Conservation (phyloP, 2,329 filamentous ascomycete genomes). For the Fusarium neocosmosporiellum region DNA sequence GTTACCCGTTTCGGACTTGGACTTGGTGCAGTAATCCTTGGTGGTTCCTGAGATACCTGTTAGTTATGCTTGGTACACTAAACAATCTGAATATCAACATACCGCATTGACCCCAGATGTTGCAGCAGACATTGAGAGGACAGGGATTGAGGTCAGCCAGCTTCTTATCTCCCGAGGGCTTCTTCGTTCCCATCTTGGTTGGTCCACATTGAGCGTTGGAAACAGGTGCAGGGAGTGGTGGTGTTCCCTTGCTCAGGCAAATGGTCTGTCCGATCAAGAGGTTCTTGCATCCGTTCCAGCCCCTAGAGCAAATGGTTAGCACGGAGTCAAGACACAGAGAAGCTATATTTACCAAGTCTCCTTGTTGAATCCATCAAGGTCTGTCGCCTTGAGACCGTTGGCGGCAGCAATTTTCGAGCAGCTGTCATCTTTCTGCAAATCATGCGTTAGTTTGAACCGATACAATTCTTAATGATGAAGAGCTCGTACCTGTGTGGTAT, state of each 20-base stretch:
- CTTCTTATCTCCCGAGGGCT: neutral
- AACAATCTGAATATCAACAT: neutral
- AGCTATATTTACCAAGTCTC: neutral
- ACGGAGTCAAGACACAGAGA: neutral
- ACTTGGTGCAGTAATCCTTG: constrained; percentile 51
- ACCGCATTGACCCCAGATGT: constrained; percentile 54
- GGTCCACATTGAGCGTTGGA: neutral
- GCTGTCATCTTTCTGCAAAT: neutral
- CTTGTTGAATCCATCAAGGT: neutral
- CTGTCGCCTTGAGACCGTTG: neutral
- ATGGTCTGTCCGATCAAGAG: neutral
- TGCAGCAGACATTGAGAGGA: constrained; percentile 46
- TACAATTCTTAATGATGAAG: neutral
- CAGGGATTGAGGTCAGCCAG: constrained; percentile 45
- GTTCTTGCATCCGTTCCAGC: neutral
- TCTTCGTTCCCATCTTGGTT: neutral
- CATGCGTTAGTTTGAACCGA: neutral
- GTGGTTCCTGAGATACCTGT: constrained; percentile 47
- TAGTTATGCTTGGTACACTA: neutral
- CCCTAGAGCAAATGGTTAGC: neutral
- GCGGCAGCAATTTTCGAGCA: neutral
- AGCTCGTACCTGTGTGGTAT: neutral
- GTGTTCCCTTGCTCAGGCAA: neutral
- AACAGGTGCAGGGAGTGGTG: neutral
- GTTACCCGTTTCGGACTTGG: constrained; percentile 41